Base-by-base conservation (phyloP, 2,329 filamentous ascomycete species). In the Plectosphaerella sp. region DNA sequence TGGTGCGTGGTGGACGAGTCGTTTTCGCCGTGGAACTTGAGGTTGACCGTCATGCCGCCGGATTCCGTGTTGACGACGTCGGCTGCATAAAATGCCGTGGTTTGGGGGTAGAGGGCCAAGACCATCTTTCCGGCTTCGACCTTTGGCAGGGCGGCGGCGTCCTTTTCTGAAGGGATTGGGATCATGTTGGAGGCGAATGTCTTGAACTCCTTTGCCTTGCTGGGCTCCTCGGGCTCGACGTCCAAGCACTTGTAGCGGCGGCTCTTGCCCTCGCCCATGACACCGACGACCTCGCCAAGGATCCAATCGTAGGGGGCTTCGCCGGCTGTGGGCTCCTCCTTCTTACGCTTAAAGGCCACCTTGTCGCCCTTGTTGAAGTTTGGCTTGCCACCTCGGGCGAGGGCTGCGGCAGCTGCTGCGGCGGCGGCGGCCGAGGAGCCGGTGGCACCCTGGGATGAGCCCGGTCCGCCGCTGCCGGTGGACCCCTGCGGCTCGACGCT, bases 11-110 rank as follows among this genome's bases (percentile, higher is more conserved):
- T 89, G 59, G 84, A 86, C 56, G 76, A 80, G 61, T 87, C 87
- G 64, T 90, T 87, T 61, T 91, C 88, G 14, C 88, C 88, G 64
- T 93, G 89, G 61, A 93, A 93, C 57, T 89, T 84, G 57, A 93
- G 73, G 52, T 80, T 80, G 42, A 87, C 83, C 54, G 48, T 56
- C 51, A 77, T 79, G 41, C 76, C 63, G 55, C 75, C 66, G 39
- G 72, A 72, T 52, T 86, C 74, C 75, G 82, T 85, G 36, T 85
- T 85, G 70, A 89, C 87, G 9, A 93, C 89, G 59, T 91, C 88
- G 1, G 89, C 89, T 64, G 88, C 86, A 67, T 94, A 94, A 61
- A 94, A 93, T 0, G 88, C 92, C 1, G 89, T 92, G 1, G 89
- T 93, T 60, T 91, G 86, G 0, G 89, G 89, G 62, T 94, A 94